These are phyloP conservation scores for Saksenaea vasiformis DNA, from an alignment of 371 early-diverging fungal genomes.

Conservation along the genomic window DNA sequence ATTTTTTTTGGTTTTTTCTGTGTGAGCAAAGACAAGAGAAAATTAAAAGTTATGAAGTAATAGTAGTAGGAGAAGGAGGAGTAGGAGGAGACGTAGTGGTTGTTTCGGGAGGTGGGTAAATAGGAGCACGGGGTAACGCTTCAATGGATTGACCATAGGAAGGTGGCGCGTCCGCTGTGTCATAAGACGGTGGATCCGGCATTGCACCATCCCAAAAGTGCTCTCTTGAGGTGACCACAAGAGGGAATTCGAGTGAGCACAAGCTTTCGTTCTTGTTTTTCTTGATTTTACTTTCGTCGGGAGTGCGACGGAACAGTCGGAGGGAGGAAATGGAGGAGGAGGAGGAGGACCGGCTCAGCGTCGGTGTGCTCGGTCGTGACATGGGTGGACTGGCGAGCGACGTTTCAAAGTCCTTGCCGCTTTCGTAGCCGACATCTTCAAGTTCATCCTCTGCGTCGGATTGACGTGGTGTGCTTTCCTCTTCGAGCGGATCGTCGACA, in stretches of 20 bases:
- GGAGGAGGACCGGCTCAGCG: constrained; percentile 41
- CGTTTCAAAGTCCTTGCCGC: constrained; percentile 7
- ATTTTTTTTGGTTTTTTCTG: background rate
- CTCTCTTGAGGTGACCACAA: constrained; percentile 47
- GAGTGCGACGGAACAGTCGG: constrained; percentile 19
- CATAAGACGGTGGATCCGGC: constrained; percentile 35
- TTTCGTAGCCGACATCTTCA: constrained; percentile 9
- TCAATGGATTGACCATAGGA: constrained; percentile 36
- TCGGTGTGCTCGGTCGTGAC: constrained; percentile 30
- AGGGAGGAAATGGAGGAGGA: constrained; percentile 38
- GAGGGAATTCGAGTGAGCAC: constrained; percentile 43
- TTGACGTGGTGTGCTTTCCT: background rate
- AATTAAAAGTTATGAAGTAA: background rate
- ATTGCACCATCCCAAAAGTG: constrained; percentile 35
- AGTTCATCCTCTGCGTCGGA: constrained; percentile 5
- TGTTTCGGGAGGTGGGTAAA: constrained; percentile 18
- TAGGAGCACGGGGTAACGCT: constrained; percentile 40
- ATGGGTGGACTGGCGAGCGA: constrained; percentile 17
- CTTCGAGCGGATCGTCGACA: constrained; percentile 18
- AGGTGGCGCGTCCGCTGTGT: constrained; percentile 39
- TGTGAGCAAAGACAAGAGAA: background rate
- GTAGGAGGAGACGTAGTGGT: background rate
- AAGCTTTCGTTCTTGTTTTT: constrained; percentile 17
- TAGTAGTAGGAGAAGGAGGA: no score
- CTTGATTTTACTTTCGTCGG: constrained; percentile 14